Evolutionary conservation across 2,329 filamentous ascomycete species (phyloP), one percentile per base, ranked within the genome.

Genomic region (Scedosporium aurantiacum): DNA sequence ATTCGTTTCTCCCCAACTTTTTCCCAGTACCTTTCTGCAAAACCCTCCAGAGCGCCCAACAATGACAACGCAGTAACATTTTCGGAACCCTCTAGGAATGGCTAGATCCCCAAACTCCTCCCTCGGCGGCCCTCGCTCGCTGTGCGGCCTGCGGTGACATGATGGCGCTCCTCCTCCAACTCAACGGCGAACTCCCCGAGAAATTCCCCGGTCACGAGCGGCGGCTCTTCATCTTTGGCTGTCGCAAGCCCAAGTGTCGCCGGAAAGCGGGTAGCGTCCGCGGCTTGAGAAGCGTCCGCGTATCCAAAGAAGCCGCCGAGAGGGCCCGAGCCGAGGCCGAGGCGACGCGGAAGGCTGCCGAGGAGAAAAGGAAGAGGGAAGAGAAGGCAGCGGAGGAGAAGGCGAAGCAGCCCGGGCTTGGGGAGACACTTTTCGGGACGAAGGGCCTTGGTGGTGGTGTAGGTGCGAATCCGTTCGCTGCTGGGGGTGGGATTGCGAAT

Each of bases 171-270:
- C 82, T 99, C 2, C 82, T 99, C 56, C 91, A 99, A 73, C 82
- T 99, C 28, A 91, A 99, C 73, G 92, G 85, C 68, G 91, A 97
- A 71, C 81, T 97, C 3, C 92, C 91, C 14, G 88, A 93, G 61
- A 82, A 85, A 57, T 97, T 96, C 69, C 89, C 91, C 1, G 85
- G 87, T 61, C 90, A 97, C 73, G 91, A 97, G 69, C 82, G 94
- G 66, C 84, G 93, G 64, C 72, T 99, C 18, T 97, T 97, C 70
- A 79, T 99, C 12, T 91, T 96, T 72, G 83, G 83, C 18, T 99
- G 94, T 73, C 82, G 85, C 63, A 82, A 84, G 66, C 90, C 89
- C 72, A 78, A 84, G 10, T 99, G 94, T 71, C 84, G 89, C 68
- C 82, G 92, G 65, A 93, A 91, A 68, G 82, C 87, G 21, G 94